Evolutionary conservation across 1,284 basidiomycete genomes (phyloP).

Genomic region (Gymnopus androsaceus): DNA sequence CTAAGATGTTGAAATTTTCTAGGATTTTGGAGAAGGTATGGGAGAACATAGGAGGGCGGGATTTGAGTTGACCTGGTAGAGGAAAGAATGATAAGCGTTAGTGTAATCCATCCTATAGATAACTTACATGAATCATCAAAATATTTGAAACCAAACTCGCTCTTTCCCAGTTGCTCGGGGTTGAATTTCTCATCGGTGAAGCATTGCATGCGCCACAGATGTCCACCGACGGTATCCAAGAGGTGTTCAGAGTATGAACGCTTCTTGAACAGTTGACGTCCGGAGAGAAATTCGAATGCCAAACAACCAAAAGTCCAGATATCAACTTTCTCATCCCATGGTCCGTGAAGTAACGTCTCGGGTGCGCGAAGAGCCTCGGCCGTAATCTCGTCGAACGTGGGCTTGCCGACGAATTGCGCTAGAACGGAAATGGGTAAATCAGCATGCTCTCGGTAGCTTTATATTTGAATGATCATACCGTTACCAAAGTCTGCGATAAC

Average conservation of each 20-base stretch:
- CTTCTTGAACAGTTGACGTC: conserved; percentile 11
- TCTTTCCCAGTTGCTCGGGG: conserved; percentile 6
- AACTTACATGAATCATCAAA: conserved; percentile 9
- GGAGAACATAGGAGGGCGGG: conserved; percentile 6
- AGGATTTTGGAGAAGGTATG: conserved; percentile 10
- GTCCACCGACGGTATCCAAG: conserved; percentile 7
- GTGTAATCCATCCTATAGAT: neutral
- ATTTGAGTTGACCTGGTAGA: conserved; percentile 12
- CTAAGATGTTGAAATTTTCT: conserved; percentile 7
- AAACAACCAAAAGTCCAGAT: conserved; percentile 38
- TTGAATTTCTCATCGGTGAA: conserved; percentile 13
- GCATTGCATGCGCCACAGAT: conserved; percentile 12
- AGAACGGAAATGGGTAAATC: neutral
- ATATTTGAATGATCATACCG: conserved; percentile 21
- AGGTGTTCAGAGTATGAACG: conserved; percentile 12
- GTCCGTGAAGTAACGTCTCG: conserved; percentile 30
- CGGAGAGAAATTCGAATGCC: conserved; percentile 13
- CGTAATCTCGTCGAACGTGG: conserved; percentile 22
- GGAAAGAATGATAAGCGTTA: no score
- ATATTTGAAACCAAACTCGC: conserved; percentile 3
- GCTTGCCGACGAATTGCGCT: conserved; percentile 12
- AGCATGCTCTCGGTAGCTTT: neutral
- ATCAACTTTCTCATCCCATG: conserved; percentile 34
- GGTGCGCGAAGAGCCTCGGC: conserved; percentile 29
- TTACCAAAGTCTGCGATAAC: conserved; percentile 33